These are phyloP conservation scores for Erodium chrysanthum DNA, from an alignment of 441 rosid genomes.

Conservation along the genomic window DNA sequence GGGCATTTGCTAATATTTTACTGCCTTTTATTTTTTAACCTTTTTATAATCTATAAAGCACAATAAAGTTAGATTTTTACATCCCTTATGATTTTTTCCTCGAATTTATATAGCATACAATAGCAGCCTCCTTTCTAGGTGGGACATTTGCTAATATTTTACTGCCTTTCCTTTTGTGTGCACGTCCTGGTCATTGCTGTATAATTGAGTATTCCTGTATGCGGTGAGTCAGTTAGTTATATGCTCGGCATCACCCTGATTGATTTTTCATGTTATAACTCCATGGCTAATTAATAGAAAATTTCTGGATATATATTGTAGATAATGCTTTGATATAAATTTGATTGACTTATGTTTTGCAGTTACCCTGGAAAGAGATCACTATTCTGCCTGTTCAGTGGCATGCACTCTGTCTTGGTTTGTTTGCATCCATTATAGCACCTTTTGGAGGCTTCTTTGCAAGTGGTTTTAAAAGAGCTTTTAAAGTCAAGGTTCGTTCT, in stretches of 20 bases:
- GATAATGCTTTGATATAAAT: not conserved
- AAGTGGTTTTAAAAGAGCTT: slow-evolving; percentile 90
- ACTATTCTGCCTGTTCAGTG: slow-evolving; percentile 67
- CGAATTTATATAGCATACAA: no score
- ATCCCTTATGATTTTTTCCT: no score
- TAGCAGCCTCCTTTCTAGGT: no score
- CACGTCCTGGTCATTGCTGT: no score
- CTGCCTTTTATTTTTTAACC: not conserved
- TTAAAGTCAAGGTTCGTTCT: slow-evolving; percentile 59
- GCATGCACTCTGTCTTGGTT: slow-evolving; percentile 79
- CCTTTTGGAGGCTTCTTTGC: slow-evolving; percentile 97
- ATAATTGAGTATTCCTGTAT: no score
- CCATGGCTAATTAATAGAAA: not conserved
- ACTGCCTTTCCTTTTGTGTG: no score
- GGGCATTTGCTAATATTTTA: no score
- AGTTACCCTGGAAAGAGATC: slow-evolving; percentile 73
- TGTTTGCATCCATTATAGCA: slow-evolving; percentile 90
- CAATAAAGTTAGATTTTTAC: not conserved
- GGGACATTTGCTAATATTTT: no score
- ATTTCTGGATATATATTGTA: not conserved
- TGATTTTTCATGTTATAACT: not conserved
- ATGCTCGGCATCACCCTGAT: not conserved
- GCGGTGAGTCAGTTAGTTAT: no score
- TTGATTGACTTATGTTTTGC: slow-evolving; percentile 16
- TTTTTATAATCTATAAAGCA: not conserved